Evolutionary conservation across 495 filamentous ascomycete genomes (phyloP), one percentile per base, ranked within the genome.

Genomic region (Penicillium flavigenum): DNA sequence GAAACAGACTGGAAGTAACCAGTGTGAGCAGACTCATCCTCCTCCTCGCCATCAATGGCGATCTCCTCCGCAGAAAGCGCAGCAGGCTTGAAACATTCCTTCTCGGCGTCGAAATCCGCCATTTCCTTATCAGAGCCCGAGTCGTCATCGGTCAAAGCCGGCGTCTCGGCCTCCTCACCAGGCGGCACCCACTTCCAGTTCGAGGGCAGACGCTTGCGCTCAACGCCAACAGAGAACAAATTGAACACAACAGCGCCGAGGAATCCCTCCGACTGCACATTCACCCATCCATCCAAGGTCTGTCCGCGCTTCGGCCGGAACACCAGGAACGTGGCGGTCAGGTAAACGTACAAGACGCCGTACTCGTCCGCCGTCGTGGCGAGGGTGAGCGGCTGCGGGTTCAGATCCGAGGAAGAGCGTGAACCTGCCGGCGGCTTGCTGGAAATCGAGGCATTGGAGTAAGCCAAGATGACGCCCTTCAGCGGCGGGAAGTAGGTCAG

Each of bases 401-500:
- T 75, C 6, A 61, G 63, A 27, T 72, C 65, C 47, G 66, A 58
- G n/a, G 62, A 63, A n/a, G 68, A 54, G 31, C 73, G 59, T 17
- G 68, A 54, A 8, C 39, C 29, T 7, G 67, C 24, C 54, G 73
- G 10, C 64, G 68, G 17, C 49, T 53, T 60, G 47, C 76, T 76
- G 6, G 79, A 76, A 32, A 81, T 79, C 2, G 73, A 73, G 19
- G 76, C 71, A 65, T 92, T 84, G 55, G 69, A 76, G 74, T 89
- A 92, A 11, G 87, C 86, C 63, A 93, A 77, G 8, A 93, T 67
- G 14, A 91, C 81, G 38, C 88, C 89, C 31, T 79, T 72, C 51
- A 91, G 74, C 3, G 88, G 87, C 9, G 88, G 81, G 61, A 85
- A 90, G 73, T 90, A 93, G 27, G 80, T 86, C 38, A 93, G 81